Percentiles rank a stretch among this genome's conserved stretches.
phyloP scores from a whole-genome alignment of 2,329 filamentous ascomycete species.

The Epichloe sp. region DNA sequence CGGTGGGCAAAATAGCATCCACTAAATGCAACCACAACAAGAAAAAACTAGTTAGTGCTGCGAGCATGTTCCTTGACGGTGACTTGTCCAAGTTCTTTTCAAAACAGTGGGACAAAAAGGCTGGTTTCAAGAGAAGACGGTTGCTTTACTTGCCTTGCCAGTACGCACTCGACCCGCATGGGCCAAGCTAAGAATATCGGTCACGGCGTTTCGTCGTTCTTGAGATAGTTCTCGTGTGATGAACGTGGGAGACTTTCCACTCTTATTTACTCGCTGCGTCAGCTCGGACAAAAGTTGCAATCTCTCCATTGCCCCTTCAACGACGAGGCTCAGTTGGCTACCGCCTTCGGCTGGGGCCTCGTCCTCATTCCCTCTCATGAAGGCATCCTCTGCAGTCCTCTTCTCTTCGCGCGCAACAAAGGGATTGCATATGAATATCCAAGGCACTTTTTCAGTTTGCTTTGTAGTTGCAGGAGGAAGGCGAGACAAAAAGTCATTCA shows the following conservation, averaged over 20 bases:
- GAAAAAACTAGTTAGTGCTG: background rate
- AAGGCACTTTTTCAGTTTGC: constrained; percentile 33
- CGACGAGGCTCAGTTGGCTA: constrained; percentile 34
- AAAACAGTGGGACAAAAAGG: background rate
- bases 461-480: constrained; percentile 53
- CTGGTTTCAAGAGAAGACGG: background rate
- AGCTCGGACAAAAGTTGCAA: constrained; percentile 34
- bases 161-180: constrained; percentile 40
- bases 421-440: constrained; percentile 65
- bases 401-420: constrained; percentile 28
- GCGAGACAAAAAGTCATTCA: constrained; percentile 52
- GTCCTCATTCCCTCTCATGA: constrained; percentile 32
- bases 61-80: background rate
- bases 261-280: constrained; percentile 31
- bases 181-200: constrained; percentile 49
- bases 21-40: constrained; percentile 28
- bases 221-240: constrained; percentile 35
- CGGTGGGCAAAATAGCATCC: constrained; percentile 57
- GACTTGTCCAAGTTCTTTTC: background rate
- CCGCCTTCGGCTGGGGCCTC: constrained; percentile 34
- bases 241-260: constrained; percentile 19
- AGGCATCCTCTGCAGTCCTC: constrained; percentile 20
- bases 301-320: constrained; percentile 37
- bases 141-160: constrained; percentile 44
- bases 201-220: constrained; percentile 33